A percentile compares a stretch with the other conserved stretches of the same genome.
phyloP scores from a whole-genome alignment of 345 rosid species.

The Ceriops decandra region DNA sequence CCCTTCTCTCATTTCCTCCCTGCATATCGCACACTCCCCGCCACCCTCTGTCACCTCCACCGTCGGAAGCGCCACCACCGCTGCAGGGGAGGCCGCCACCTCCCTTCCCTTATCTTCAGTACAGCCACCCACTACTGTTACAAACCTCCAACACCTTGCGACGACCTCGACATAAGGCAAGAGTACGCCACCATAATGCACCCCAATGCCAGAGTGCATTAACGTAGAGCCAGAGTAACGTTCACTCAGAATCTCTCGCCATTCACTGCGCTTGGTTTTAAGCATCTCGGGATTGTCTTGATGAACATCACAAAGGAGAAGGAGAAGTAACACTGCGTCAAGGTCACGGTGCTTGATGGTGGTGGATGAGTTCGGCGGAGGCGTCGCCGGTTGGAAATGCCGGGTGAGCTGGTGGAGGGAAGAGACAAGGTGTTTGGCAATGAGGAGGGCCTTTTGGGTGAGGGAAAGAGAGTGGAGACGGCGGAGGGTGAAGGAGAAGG shows the following conservation, averaged over 20 bases:
- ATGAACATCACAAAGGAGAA: slow-evolving; percentile 71
- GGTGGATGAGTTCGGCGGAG: slow-evolving; percentile 22
- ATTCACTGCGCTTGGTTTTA: slow-evolving; percentile 37
- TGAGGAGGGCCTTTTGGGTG: slow-evolving; percentile 60
- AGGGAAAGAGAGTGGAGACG: slow-evolving; percentile 76
- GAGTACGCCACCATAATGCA: slow-evolving; percentile 50
- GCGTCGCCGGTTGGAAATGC: slow-evolving; percentile 35
- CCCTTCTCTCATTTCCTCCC: slow-evolving; percentile 80
- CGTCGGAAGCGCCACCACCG: slow-evolving; percentile 63
- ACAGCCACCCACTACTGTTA: slow-evolving; percentile 34
- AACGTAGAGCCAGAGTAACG: slow-evolving; percentile 32
- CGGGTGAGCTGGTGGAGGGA: slow-evolving; percentile 59
- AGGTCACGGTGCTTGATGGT: slow-evolving; percentile 56
- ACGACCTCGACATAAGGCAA: slow-evolving; percentile 59
- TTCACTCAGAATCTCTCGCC: slow-evolving; percentile 46
- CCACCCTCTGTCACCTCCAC: slow-evolving; percentile 45
- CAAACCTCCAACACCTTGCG: slow-evolving; percentile 57
- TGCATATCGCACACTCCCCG: slow-evolving; percentile 68
- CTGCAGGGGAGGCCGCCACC: slow-evolving; percentile 54
- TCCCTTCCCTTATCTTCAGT: slow-evolving; percentile 41
- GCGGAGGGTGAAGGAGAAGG: slow-evolving; percentile 73
- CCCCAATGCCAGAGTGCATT: slow-evolving; percentile 40
- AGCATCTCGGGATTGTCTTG: slow-evolving; percentile 54
- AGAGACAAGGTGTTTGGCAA: slow-evolving; percentile 77
- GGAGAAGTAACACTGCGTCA: slow-evolving; percentile 73